Evolutionary conservation across 768 basidiomycete species (phyloP).

Genomic region (Naganishia kalamii): DNA sequence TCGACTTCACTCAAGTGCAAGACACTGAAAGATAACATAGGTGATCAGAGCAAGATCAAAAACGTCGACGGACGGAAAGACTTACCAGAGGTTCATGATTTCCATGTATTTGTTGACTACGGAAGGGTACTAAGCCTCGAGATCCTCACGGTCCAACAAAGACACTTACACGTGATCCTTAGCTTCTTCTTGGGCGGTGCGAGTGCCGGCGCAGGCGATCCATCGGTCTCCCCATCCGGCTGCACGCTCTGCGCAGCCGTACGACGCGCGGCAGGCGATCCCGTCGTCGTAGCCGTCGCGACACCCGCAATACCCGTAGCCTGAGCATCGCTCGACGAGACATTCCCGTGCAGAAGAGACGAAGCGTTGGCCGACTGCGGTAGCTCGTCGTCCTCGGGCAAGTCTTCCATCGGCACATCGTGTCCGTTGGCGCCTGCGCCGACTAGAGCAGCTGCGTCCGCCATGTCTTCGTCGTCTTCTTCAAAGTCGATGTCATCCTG

Average conservation of each 20-base stretch:
- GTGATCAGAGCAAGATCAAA: neutral
- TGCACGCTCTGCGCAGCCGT: neutral
- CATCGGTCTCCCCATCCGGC: neutral
- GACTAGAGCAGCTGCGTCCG: conserved; percentile 55
- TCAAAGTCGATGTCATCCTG: conserved; percentile 96
- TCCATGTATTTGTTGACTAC: conserved; percentile 79
- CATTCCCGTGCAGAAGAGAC: conserved; percentile 33
- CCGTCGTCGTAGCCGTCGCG: conserved; percentile 28
- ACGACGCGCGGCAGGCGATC: conserved; percentile 26
- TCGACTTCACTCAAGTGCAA: conserved; percentile 73
- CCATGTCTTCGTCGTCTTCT: conserved; percentile 59
- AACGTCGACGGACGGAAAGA: neutral
- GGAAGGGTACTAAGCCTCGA: neutral
- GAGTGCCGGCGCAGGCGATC: conserved; percentile 40
- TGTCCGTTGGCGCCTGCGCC: conserved; percentile 48
- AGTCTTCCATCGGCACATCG: conserved; percentile 27
- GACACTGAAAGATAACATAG: conserved; percentile 53
- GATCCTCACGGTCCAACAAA: neutral
- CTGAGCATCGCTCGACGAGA: conserved; percentile 31
- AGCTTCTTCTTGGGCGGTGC: conserved; percentile 55
- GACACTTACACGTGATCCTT: conserved; percentile 65
- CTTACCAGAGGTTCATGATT: conserved; percentile 64
- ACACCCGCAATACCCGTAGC: conserved; percentile 1
- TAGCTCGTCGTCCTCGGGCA: conserved; percentile 45
- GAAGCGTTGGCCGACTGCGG: conserved; percentile 30